A percentile compares a stretch with the other conserved stretches of the same genome.
Evolutionary conservation across 1,284 basidiomycete genomes (phyloP).

Genomic region (Cyathus olla): DNA sequence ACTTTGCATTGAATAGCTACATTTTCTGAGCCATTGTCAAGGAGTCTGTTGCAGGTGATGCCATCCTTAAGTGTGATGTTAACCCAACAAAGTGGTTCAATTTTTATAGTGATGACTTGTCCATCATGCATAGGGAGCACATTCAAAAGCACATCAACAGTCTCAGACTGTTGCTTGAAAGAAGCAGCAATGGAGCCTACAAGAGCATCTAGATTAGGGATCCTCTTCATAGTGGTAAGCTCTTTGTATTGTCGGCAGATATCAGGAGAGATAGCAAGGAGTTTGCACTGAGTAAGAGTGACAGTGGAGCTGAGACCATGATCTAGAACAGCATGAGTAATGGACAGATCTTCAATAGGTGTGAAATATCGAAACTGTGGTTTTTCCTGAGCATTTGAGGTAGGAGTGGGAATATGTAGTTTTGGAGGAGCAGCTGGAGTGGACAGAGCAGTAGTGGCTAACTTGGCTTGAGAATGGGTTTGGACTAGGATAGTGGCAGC

Average conservation of each 20-base stretch:
- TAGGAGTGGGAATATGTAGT: no score
- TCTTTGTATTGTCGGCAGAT: slow-evolving; percentile 22
- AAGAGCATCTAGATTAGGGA: background rate
- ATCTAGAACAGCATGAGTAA: slow-evolving; percentile 12
- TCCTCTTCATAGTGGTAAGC: slow-evolving; percentile 12
- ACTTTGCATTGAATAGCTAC: slow-evolving; percentile 1
- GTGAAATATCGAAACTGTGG: slow-evolving; percentile 18
- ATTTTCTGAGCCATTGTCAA: slow-evolving; percentile 13
- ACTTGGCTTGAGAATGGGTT: no score
- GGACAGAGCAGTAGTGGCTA: no score
- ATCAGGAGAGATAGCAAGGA: slow-evolving; percentile 24
- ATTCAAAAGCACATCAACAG: background rate
- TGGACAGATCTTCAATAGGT: slow-evolving; percentile 16
- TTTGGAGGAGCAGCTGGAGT: no score
- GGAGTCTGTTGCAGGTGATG: background rate
- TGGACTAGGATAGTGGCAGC: no score
- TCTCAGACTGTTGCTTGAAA: background rate
- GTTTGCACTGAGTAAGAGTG: slow-evolving; percentile 23
- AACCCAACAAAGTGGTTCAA: background rate
- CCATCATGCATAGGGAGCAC: background rate
- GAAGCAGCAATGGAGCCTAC: background rate
- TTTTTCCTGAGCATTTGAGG: no score
- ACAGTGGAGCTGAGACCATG: slow-evolving; percentile 15
- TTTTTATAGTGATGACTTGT: background rate
- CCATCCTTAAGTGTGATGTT: background rate